These are phyloP conservation scores for Calonectria montana DNA, from an alignment of 2,329 filamentous ascomycete species.

Conservation along the genomic window DNA sequence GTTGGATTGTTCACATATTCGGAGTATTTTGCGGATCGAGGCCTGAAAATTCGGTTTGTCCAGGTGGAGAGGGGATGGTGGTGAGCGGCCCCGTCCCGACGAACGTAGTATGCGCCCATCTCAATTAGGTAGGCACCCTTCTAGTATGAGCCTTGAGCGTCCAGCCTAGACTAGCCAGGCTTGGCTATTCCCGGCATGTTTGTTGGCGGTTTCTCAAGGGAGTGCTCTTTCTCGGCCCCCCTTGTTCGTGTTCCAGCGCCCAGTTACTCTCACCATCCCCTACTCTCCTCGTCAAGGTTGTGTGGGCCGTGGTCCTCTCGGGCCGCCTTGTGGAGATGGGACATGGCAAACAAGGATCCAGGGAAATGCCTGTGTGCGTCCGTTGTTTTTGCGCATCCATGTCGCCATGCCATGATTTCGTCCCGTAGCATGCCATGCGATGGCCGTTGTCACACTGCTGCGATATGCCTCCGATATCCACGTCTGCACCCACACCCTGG, in stretches of 20 bases:
- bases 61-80: not conserved
- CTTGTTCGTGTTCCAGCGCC: slow-evolving; percentile 7
- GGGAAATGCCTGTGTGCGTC: not conserved
- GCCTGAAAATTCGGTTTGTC: slow-evolving; percentile 9
- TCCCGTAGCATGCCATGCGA: slow-evolving; percentile 9
- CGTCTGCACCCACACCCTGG: slow-evolving; percentile 9
- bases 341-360: slow-evolving; percentile 19
- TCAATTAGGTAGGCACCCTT: slow-evolving; percentile 4
- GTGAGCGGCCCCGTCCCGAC: not conserved
- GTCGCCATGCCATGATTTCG: slow-evolving; percentile 7
- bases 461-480: slow-evolving; percentile 5
- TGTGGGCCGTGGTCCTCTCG: slow-evolving; percentile 24
- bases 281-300: slow-evolving; percentile 12
- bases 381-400: not conserved
- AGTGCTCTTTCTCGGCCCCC: not conserved
- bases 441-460: slow-evolving; percentile 9
- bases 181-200: slow-evolving; percentile 5
- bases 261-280: not conserved
- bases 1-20: slow-evolving; percentile 13
- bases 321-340: slow-evolving; percentile 28
- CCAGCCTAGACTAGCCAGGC: not conserved
- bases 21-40: slow-evolving; percentile 26
- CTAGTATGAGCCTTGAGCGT: not conserved
- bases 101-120: slow-evolving; percentile 13
- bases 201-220: slow-evolving; percentile 1